These are phyloP conservation scores for Plantago coronopus DNA, from an alignment of 305 asterid species.

Conservation along the genomic window DNA sequence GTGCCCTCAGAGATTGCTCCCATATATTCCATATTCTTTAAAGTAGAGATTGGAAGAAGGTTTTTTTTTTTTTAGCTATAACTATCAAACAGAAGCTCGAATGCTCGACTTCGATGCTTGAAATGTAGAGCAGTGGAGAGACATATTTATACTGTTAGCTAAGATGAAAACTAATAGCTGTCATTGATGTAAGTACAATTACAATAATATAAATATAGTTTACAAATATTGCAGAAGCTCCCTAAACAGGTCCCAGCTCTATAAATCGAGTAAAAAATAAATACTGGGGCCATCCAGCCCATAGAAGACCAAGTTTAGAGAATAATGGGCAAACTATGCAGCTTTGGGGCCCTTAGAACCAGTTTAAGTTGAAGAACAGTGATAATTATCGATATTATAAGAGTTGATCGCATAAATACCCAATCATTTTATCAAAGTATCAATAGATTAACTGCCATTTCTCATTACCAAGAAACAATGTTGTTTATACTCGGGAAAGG, in stretches of 20 bases:
- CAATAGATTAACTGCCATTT: constrained; percentile 27
- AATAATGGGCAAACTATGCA: constrained; percentile 28
- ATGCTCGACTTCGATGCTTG: constrained; percentile 22
- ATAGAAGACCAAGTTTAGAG: constrained; percentile 32
- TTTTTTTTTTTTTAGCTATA: background rate
- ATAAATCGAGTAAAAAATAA: constrained; percentile 1
- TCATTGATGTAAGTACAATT: constrained; percentile 15
- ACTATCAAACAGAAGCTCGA: constrained; percentile 21
- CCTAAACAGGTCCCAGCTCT: constrained; percentile 7
- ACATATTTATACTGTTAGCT: constrained; percentile 32
- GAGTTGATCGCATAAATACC: constrained; percentile 12
- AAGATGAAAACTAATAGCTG: background rate
- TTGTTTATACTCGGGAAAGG: constrained; percentile 22
- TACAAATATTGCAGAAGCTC: background rate
- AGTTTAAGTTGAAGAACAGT: background rate
- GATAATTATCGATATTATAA: constrained; percentile 22
- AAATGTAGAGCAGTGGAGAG: constrained; percentile 15
- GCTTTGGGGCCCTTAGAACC: constrained; percentile 20
- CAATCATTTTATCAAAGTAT: constrained; percentile 37
- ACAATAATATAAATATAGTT: constrained; percentile 5
- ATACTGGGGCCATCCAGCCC: constrained; percentile 30
- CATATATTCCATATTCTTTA: constrained; percentile 26
- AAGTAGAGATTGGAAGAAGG: background rate
- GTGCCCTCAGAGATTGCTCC: constrained; percentile 37
- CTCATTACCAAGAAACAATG: constrained; percentile 17